Base-by-base conservation (phyloP, 192 early-diverging fungal genomes). In the Polychytrium aggregatum region DNA sequence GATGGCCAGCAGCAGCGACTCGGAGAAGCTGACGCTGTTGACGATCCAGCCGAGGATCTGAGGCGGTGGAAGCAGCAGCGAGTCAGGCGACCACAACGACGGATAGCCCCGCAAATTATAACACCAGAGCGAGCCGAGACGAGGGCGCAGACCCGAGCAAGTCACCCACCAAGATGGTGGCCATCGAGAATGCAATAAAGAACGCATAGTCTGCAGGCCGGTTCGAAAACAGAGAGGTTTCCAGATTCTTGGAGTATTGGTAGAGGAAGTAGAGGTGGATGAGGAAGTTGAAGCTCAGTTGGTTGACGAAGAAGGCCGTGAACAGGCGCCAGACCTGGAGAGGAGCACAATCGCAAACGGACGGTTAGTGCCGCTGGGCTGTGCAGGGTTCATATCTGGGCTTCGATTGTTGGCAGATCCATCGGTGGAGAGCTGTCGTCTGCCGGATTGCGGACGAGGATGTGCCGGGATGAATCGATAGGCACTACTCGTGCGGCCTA, bases 141-240 rank as follows among this genome's bases (percentile, higher is more conserved):
- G 30, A 21, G 45, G n/a, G n/a, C n/a, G 39, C 30, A 31, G 46
- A 9, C 14, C 8, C 7, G 37, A n/a, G n/a, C 1, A 16, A 18
- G 34, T 22, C 16, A 54, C 71, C 47, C 53, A 77, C 77, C 41
- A 66, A 16, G 21, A 72, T 65, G 18, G 54, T n/a, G 24, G 53
- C 43, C 51, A 71, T 64, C 46, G 66, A 65, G 42, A 89, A 79
- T 21, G 82, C 21, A 18, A 87, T 33, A 31, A 87, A 89, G 58
- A 76, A 89, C 11, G 79, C 71, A 54, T 84, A 90, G 60, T 95
- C 91, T 2, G 84, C 87, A 21, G 77, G 70, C 18, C 82, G 61
- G 5, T 80, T 72, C 6, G 48, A 63, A 59, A 78, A 91, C 28
- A 76, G 64, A 16, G 68, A 57, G 7, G 49, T 63, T 60, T 95